Evolutionary conservation across 768 basidiomycete genomes (phyloP).

Genomic region (Phylloporus sp.): DNA sequence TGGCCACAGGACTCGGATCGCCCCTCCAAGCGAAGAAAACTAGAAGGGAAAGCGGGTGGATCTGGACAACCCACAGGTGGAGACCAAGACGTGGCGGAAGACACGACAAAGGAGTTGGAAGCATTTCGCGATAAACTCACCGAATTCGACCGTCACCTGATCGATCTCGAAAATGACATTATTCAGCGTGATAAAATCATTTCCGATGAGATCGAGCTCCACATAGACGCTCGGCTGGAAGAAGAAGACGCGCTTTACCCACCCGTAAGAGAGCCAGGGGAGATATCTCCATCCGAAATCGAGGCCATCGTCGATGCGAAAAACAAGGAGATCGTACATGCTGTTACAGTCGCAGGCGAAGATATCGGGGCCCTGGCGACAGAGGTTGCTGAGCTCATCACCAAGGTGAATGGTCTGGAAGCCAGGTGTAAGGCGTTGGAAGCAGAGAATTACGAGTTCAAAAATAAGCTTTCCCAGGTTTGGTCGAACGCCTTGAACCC

Average conservation of each 20-base stretch:
- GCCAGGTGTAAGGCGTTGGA: slow-evolving; percentile 20
- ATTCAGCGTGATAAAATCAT: slow-evolving; percentile 31
- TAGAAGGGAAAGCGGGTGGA: slow-evolving; percentile 8
- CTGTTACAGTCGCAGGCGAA: slow-evolving; percentile 16
- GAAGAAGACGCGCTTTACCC: slow-evolving; percentile 25
- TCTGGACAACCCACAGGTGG: background rate
- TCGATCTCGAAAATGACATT: slow-evolving; percentile 36
- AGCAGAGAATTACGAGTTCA: slow-evolving; percentile 27
- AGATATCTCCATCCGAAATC: slow-evolving; percentile 19
- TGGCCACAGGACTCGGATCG: slow-evolving; percentile 18
- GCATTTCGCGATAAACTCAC: slow-evolving; percentile 28
- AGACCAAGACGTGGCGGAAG: background rate
- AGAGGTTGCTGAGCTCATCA: slow-evolving; percentile 32
- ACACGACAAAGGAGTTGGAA: slow-evolving; percentile 21
- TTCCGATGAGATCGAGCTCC: slow-evolving; percentile 29
- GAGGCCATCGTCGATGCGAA: slow-evolving; percentile 25
- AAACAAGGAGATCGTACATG: slow-evolving; percentile 15
- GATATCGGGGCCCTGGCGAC: slow-evolving; percentile 32
- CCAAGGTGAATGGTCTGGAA: slow-evolving; percentile 25
- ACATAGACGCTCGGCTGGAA: slow-evolving; percentile 27
- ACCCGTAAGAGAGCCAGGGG: slow-evolving; percentile 12
- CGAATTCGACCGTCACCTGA: slow-evolving; percentile 26
- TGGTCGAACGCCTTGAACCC: slow-evolving; percentile 4
- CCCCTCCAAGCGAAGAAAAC: slow-evolving; percentile 27
- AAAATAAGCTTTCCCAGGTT: slow-evolving; percentile 25